Base-by-base conservation (phyloP, 208 protist species). In the Trypanosoma theileri region DNA sequence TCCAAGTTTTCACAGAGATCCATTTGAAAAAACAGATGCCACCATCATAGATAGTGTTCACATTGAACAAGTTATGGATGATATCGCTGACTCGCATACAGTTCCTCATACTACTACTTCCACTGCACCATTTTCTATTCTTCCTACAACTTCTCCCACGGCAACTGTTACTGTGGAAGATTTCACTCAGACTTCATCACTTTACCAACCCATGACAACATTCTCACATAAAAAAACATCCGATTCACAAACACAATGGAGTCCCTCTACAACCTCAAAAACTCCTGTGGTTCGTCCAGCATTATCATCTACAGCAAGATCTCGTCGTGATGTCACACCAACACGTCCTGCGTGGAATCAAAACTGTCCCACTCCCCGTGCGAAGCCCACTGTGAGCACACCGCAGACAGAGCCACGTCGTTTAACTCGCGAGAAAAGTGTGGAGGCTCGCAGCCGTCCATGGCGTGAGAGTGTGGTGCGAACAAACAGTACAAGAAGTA, bases 281-380 rank as follows among this genome's bases (percentile, higher is more conserved):
- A 60, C 42, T 17, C 52, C 28, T 51, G 14, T 9, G 46, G 41
- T 41, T 14, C 78, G 80, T 48, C 77, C 71, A 21, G 57, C 66
- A 48, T 81, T 80, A 63, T 59, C 68, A 13, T 79, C 78, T 8
- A 60, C 58, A 45, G 58, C 59, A 1, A 53, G 77, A 35, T 42
- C 66, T 12, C 59, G 40, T 6, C 60, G 59, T 3, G 59, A 42
- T 2, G 45, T 51, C 11, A 40, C 60, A n/a, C 31, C 70, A 48
- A 14, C 70, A 10, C 82, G 82, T 3, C 86, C 86, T 42, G 80
- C 77, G 44, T 92, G 86, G 86, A 92, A 92, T 59, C 82, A 84
- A 69, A 80, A 73, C 16, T 66, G 71, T 17, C 86, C 86, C 19
- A 72, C 69, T 16, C 65, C 75, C n/a, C 79, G 77, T 51, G 54